phyloP scores from a whole-genome alignment of 2,329 filamentous ascomycete genomes.

The Cercospora brassicicola region DNA sequence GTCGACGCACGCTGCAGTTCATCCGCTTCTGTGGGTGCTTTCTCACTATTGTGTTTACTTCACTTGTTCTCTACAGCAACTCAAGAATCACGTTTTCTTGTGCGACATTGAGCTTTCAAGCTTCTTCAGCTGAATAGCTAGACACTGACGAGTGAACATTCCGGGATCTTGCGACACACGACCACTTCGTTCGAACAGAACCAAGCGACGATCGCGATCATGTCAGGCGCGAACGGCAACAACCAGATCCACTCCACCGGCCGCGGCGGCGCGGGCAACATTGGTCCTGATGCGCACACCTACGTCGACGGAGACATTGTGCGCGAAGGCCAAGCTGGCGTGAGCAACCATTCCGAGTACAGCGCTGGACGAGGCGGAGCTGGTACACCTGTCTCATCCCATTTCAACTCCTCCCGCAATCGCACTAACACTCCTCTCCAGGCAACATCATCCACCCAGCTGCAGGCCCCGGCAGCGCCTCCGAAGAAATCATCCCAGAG shows the following conservation, averaged over 20 bases:
- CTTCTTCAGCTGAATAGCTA: neutral
- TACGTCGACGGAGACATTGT: constrained; percentile 50
- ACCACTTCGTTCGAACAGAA: neutral
- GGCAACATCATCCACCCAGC: constrained; percentile 22
- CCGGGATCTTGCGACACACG: neutral
- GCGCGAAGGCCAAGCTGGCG: constrained; percentile 47
- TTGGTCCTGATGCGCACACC: constrained; percentile 51
- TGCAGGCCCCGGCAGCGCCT: constrained; percentile 24
- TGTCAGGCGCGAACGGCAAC: constrained; percentile 3
- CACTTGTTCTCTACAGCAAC: neutral
- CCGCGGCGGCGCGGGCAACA: constrained; percentile 60
- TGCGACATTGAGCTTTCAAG: neutral
- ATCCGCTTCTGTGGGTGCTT: neutral
- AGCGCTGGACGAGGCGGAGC: constrained; percentile 42
- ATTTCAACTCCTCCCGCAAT: constrained; percentile 40
- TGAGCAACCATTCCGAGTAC: constrained; percentile 42
- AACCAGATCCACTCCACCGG: constrained; percentile 52
- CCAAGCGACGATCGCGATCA: neutral
- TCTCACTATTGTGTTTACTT: neutral
- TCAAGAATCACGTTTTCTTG: neutral
- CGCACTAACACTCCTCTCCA: neutral
- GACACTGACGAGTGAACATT: neutral
- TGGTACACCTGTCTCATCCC: constrained; percentile 40
- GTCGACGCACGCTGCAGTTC: neutral
- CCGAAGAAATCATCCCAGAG: constrained; percentile 48